Percentiles rank a stretch among this genome's conserved stretches.
phyloP scores from a whole-genome alignment of 768 basidiomycete species.

The Auriscalpium vulgare region DNA sequence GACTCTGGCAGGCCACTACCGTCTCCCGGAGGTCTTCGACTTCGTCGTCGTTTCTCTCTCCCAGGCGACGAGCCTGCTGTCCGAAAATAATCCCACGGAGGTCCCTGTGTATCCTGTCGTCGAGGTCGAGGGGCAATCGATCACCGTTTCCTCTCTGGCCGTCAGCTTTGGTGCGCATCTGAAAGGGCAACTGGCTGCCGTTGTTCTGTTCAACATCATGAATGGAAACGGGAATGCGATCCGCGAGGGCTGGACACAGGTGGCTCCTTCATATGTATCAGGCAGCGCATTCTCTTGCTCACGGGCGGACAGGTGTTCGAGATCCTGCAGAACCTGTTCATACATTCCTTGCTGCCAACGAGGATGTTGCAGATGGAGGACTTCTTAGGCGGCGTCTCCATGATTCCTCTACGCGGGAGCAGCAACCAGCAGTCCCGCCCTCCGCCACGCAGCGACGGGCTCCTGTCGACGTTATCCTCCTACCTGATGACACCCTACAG shows the following conservation, averaged over 20 bases:
- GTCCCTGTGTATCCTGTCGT: constrained; percentile 84
- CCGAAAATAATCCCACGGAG: constrained; percentile 59
- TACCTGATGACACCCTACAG: constrained; percentile 96
- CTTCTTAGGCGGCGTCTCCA: constrained; percentile 89
- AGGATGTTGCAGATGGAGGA: constrained; percentile 97
- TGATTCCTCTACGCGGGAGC: constrained; percentile 79
- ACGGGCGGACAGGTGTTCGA: constrained; percentile 72
- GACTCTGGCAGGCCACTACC: constrained; percentile 82
- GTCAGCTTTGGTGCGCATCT: constrained; percentile 93
- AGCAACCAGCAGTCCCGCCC: constrained; percentile 48
- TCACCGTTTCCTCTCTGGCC: constrained; percentile 88
- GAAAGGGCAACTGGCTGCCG: constrained; percentile 91
- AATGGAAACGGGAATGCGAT: constrained; percentile 93
- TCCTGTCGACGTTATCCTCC: constrained; percentile 88
- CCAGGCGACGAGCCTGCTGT: constrained; percentile 81
- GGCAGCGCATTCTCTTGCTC: constrained; percentile 1
- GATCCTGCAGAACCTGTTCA: constrained; percentile 94
- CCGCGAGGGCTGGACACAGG: constrained; percentile 92
- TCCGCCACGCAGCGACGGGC: constrained; percentile 69
- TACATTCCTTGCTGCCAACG: constrained; percentile 85
- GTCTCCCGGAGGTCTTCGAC: constrained; percentile 92
- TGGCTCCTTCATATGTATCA: constrained; percentile 24
- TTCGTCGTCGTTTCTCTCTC: constrained; percentile 91
- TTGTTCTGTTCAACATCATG: constrained; percentile 94
- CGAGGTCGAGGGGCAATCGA: constrained; percentile 79